A percentile compares a stretch with the other conserved stretches of the same genome.
Conservation (phyloP, 1,284 basidiomycete species). For the Mycosarcoma mackinlayi region DNA sequence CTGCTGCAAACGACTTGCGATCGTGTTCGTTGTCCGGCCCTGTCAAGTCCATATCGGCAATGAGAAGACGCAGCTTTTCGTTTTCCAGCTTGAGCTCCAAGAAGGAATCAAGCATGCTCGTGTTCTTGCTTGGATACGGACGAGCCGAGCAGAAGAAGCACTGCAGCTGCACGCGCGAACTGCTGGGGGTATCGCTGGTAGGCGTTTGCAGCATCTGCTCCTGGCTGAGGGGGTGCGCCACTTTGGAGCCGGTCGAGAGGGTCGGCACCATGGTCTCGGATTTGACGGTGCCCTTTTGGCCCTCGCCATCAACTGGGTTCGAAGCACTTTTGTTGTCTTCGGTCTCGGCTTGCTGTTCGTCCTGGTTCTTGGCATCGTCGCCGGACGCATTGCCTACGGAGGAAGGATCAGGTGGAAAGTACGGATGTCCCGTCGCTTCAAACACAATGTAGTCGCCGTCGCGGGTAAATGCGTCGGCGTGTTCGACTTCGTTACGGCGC, state of each 20-base stretch:
- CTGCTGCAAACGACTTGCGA: constrained; percentile 26
- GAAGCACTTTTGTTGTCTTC: constrained; percentile 1
- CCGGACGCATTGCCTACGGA: constrained; percentile 2
- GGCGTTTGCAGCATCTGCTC: constrained; percentile 41
- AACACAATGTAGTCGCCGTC: constrained; percentile 58
- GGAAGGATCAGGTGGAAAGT: constrained; percentile 48
- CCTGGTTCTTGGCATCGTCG: constrained; percentile 15
- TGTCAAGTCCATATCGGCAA: constrained; percentile 47
- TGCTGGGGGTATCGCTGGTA: constrained; percentile 35
- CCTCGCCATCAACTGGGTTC: constrained; percentile 10
- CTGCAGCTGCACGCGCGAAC: constrained; percentile 32
- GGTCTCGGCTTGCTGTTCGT: constrained; percentile 5
- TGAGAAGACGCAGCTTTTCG: constrained; percentile 53
- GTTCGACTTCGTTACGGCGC: constrained; percentile 34
- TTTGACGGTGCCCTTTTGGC: constrained; percentile 27
- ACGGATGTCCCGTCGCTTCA: constrained; percentile 60
- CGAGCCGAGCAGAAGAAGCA: constrained; percentile 62
- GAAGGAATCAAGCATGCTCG: constrained; percentile 63
- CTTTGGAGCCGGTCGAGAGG: constrained; percentile 24
- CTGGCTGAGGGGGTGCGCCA: constrained; percentile 38
- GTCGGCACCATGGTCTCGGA: constrained; percentile 29
- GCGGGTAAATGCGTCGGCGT: constrained; percentile 42
- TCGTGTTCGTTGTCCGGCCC: constrained; percentile 35
- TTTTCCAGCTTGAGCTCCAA: constrained; percentile 66
- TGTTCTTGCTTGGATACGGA: constrained; percentile 60